A percentile compares a stretch with the other conserved stretches of the same genome.
phyloP scores from a whole-genome alignment of 495 filamentous ascomycete genomes.

The Chaetomidium leptoderma region DNA sequence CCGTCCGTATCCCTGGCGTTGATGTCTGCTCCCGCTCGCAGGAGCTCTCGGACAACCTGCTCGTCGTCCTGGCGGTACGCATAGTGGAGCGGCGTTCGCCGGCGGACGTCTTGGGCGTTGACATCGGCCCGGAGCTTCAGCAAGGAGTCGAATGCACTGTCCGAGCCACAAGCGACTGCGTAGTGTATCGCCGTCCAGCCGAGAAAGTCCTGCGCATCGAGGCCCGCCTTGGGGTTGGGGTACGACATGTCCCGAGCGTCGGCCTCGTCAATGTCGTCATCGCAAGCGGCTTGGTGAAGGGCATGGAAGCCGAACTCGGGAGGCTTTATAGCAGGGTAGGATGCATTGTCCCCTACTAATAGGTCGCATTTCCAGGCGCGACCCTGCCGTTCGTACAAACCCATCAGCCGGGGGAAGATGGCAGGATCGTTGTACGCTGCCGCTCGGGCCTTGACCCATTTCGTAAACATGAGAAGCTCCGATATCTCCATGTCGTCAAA shows the following conservation, averaged over 20 bases:
- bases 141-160: neutral
- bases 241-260: neutral
- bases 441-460: too few relatives aligned
- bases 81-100: neutral
- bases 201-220: neutral
- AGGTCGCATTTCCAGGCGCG: neutral
- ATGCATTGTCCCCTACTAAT: too few relatives aligned
- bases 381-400: neutral
- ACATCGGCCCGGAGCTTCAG: neutral
- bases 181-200: constrained; percentile 1
- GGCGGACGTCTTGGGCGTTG: neutral
- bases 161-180: neutral
- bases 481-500: too few relatives aligned
- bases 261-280: too few relatives aligned
- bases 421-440: too few relatives aligned
- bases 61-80: neutral
- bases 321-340: too few relatives aligned
- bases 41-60: neutral
- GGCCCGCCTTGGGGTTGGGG: neutral
- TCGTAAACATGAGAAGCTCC: too few relatives aligned
- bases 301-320: too few relatives aligned
- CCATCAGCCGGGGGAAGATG: neutral
- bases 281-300: neutral
- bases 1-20: neutral
- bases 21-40: neutral